These are phyloP conservation scores for Xanthoconium purpureum DNA, from an alignment of 768 basidiomycete genomes.

Conservation along the genomic window DNA sequence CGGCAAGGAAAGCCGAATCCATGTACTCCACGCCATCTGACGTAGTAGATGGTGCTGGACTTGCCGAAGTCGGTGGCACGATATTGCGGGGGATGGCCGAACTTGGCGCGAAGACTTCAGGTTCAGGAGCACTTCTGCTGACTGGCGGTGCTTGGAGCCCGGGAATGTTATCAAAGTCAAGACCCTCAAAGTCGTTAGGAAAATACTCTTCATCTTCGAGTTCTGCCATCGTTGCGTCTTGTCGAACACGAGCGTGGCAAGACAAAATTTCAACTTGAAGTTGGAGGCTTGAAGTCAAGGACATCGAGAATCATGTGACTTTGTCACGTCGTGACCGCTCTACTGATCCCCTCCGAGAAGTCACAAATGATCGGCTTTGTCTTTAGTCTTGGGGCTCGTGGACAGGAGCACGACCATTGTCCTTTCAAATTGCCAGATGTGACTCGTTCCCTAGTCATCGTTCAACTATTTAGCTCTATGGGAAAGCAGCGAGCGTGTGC, in stretches of 20 bases:
- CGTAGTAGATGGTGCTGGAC: conserved; percentile 8
- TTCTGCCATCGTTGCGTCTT: conserved; percentile 22
- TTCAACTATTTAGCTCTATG: not conserved
- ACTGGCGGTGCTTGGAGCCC: conserved; percentile 23
- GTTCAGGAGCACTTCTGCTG: not conserved
- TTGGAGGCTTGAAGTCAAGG: too few relatives aligned
- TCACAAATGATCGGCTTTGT: not conserved
- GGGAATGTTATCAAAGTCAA: conserved; percentile 43
- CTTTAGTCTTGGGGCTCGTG: not conserved
- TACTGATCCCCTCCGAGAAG: too few relatives aligned
- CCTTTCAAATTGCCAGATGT: not conserved
- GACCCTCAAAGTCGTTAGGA: conserved; percentile 51
- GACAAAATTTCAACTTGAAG: too few relatives aligned
- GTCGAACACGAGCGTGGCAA: not conserved
- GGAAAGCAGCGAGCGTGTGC: not conserved
- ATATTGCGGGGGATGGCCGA: not conserved
- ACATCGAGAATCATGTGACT: conserved; percentile 5
- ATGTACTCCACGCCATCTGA: conserved; percentile 14
- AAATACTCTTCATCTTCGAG: conserved; percentile 46
- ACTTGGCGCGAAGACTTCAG: not conserved
- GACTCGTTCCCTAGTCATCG: not conserved
- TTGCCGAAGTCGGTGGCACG: conserved; percentile 1
- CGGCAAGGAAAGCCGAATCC: conserved; percentile 29
- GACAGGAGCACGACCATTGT: not conserved
- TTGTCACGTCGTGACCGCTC: too few relatives aligned